A percentile compares a stretch with the other conserved stretches of the same genome.
These are phyloP conservation scores for Aspergillus neoniger DNA, from an alignment of 2,329 filamentous ascomycete species.

Conservation along the genomic window DNA sequence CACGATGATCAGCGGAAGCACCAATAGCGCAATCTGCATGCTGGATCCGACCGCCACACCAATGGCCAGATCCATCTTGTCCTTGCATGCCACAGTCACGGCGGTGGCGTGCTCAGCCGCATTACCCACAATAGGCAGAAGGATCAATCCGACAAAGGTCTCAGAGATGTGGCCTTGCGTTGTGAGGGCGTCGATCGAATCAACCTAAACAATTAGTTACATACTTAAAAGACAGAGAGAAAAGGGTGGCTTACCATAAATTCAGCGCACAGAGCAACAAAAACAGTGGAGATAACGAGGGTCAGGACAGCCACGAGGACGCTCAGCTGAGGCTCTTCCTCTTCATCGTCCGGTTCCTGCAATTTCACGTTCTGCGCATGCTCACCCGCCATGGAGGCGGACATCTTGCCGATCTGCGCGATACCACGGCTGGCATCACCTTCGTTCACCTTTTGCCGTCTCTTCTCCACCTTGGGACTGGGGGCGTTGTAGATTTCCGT, in stretches of 20 bases:
- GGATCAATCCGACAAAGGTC: constrained; percentile 65
- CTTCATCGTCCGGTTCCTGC: constrained; percentile 66
- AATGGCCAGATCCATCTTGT: constrained; percentile 70
- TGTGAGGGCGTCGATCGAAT: constrained; percentile 59
- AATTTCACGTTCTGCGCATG: constrained; percentile 50
- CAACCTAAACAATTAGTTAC: constrained; percentile 37
- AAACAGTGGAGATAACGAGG: constrained; percentile 70
- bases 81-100: constrained; percentile 62
- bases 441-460: constrained; percentile 48
- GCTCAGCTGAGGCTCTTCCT: constrained; percentile 73
- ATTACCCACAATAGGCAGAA: constrained; percentile 67
- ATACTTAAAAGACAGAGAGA: background rate
- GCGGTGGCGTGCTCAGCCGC: constrained; percentile 68
- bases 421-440: constrained; percentile 54
- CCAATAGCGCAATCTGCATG: constrained; percentile 66
- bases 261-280: constrained; percentile 76
- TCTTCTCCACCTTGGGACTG: constrained; percentile 73
- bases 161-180: constrained; percentile 52
- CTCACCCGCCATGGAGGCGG: constrained; percentile 53
- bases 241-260: constrained; percentile 54
- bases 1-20: constrained; percentile 62
- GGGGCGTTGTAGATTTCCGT: constrained; percentile 75
- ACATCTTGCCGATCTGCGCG: constrained; percentile 56
- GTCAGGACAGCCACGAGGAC: constrained; percentile 71
- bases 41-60: constrained; percentile 66